phyloP scores from a whole-genome alignment of 1,284 basidiomycete genomes.

The Anthracocystis setariae region DNA sequence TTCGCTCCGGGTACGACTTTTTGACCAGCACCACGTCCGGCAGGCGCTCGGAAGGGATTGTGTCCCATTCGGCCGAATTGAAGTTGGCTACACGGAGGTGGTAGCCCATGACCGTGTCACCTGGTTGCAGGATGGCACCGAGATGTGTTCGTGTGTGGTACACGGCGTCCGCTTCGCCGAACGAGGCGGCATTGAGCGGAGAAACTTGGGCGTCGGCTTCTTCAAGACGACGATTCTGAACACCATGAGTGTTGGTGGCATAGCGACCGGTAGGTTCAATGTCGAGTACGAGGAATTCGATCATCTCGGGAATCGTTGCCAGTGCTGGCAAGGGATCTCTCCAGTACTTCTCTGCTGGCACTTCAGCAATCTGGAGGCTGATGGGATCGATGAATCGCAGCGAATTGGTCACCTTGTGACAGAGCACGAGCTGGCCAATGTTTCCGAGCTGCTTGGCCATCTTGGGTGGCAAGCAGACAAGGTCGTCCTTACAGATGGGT shows the following conservation, averaged over 20 bases:
- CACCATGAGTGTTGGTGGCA: slow-evolving; percentile 54
- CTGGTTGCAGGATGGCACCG: slow-evolving; percentile 92
- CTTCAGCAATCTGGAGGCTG: slow-evolving; percentile 84
- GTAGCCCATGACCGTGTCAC: slow-evolving; percentile 92
- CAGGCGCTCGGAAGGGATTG: slow-evolving; percentile 75
- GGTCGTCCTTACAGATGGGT: slow-evolving; percentile 96
- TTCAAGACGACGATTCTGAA: slow-evolving; percentile 42
- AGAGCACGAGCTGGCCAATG: slow-evolving; percentile 86
- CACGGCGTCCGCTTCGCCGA: slow-evolving; percentile 76
- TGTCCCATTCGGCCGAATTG: slow-evolving; percentile 87
- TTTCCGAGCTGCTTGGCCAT: slow-evolving; percentile 84
- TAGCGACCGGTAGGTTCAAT: slow-evolving; percentile 75
- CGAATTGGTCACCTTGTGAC: slow-evolving; percentile 89
- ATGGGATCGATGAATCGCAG: slow-evolving; percentile 89
- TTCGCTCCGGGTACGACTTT: slow-evolving; percentile 92
- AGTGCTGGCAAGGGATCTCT: slow-evolving; percentile 85
- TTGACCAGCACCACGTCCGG: slow-evolving; percentile 93
- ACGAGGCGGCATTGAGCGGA: slow-evolving; percentile 78
- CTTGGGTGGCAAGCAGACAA: slow-evolving; percentile 86
- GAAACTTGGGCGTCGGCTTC: slow-evolving; percentile 92
- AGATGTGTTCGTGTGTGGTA: slow-evolving; percentile 96
- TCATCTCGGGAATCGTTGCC: slow-evolving; percentile 82
- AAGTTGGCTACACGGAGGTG: slow-evolving; percentile 88
- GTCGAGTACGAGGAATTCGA: slow-evolving; percentile 95
- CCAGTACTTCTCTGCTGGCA: slow-evolving; percentile 87